phyloP scores from a whole-genome alignment of 2,329 filamentous ascomycete species.

The Fusarium praegraminearum region DNA sequence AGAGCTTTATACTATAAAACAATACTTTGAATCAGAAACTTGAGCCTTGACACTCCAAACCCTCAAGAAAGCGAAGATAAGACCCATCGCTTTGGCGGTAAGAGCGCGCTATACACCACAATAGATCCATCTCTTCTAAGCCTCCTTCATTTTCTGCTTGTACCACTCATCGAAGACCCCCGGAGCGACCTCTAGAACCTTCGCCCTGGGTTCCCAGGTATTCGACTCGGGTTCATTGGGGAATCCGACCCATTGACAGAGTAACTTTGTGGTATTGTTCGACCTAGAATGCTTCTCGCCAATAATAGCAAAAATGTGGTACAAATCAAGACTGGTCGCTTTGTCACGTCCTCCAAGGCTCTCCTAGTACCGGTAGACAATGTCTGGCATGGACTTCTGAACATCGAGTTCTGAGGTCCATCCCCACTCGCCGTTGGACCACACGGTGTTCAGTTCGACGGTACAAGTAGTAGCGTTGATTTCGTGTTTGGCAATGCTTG shows the following conservation, averaged over 20 bases:
- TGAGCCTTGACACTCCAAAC: not conserved
- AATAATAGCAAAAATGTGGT: not conserved
- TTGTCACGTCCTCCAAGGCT: not conserved
- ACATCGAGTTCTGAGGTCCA: not conserved
- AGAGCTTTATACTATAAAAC: not conserved
- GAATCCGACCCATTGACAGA: not conserved
- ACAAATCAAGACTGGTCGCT: not conserved
- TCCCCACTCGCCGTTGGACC: not conserved
- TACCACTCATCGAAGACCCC: not conserved
- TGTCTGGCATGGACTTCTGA: not conserved
- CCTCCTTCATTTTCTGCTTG: not conserved
- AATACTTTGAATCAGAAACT: not conserved
- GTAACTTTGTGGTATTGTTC: not conserved
- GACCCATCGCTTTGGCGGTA: not conserved
- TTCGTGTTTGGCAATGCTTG: not conserved
- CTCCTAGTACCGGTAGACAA: not conserved
- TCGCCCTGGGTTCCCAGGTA: not conserved
- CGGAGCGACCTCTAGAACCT: not conserved
- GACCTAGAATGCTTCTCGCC: no score
- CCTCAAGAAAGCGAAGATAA: not conserved
- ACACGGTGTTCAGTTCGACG: not conserved
- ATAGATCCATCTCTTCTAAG: not conserved
- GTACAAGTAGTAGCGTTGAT: not conserved
- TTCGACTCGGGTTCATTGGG: not conserved
- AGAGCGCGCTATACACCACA: not conserved